Conservation (phyloP, 768 basidiomycete species). For the Suillus discolor region DNA sequence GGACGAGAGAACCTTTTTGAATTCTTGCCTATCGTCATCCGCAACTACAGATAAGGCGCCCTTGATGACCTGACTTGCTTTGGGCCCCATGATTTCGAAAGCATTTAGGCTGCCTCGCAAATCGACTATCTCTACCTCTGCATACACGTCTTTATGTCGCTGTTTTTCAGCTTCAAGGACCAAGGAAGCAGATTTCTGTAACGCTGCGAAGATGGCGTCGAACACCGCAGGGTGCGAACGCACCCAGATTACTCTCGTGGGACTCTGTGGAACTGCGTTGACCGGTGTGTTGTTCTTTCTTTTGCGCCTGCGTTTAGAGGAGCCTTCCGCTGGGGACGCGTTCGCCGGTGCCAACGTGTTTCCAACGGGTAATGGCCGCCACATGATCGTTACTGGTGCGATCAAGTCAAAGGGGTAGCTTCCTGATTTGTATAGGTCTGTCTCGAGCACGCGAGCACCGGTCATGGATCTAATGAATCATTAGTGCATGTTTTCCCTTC, state of each 20-base stretch:
- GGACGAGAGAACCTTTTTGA: conserved; percentile 50
- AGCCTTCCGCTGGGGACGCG: conserved; percentile 10
- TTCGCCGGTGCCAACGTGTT: neutral
- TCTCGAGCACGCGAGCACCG: conserved; percentile 69
- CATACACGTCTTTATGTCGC: conserved; percentile 21
- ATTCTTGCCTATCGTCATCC: conserved; percentile 53
- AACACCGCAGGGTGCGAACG: conserved; percentile 78
- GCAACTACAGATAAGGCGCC: conserved; percentile 57
- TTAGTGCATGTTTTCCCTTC: neutral
- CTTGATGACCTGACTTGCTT: conserved; percentile 71
- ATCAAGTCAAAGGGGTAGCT: conserved; percentile 73
- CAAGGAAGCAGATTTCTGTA: conserved; percentile 54
- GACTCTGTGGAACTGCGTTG: conserved; percentile 14
- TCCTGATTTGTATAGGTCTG: conserved; percentile 62
- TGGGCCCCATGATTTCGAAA: conserved; percentile 92
- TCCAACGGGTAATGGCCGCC: conserved; percentile 49
- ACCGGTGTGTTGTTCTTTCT: conserved; percentile 21
- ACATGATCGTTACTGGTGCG: conserved; percentile 72
- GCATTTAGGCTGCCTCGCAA: conserved; percentile 70
- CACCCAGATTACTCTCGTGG: conserved; percentile 65
- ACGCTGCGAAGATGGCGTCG: conserved; percentile 51
- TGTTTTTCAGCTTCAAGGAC: conserved; percentile 42
- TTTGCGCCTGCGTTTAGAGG: conserved; percentile 23
- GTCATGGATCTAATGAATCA: conserved; percentile 51
- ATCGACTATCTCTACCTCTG: conserved; percentile 67